Evolutionary conservation across 805 yeast species (phyloP), one percentile per base, ranked within the genome.

Genomic region (Candida sanyiensis): DNA sequence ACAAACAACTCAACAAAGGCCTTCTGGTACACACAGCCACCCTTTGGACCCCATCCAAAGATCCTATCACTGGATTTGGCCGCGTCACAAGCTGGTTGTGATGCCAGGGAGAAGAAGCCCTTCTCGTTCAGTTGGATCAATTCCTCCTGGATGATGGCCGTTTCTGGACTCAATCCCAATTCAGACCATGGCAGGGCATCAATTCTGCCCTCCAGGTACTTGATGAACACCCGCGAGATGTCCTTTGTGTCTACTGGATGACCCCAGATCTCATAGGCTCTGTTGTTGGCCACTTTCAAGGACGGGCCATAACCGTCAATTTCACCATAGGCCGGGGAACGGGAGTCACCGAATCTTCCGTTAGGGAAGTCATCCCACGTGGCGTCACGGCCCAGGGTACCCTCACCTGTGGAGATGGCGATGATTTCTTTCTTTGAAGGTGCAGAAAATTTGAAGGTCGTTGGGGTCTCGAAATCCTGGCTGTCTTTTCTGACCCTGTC

Each of bases 361-460:
- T 89, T 87, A 20, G 96, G 93, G 61, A 86, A 89, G 55, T 89
- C 97, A 66, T 89, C 97, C 97, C 97, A 89, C 1, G 89, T 84
- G 4, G 95, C 95, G 58, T 85, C 93, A 52, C 85, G 77, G 25
- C 95, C 95, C 20, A 86, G 56, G 2, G 81, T 74, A 28, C 95
- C 95, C 48, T 82, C 79, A 29, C 96, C 96, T 12, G 83, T 73
- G 30, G 93, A 82, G 28, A 87, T 86, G 6, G 88, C 86, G 27
- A 85, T 67, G 26, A 85, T 69, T 3, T 75, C 75, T 54, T 73
- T 74, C 47, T 75, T 73, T 25, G 72, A 69, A 7, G 69, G 70
- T 2, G 45, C 45, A 0, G 51, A 36, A 7, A 56, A 45, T 32
- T 51, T 54, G 37, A 48, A 47, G n/a, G 45, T 43, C 18, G 46